Evolutionary conservation across 169 alveolate species (phyloP).

Genomic region (Plasmodium ovale): DNA sequence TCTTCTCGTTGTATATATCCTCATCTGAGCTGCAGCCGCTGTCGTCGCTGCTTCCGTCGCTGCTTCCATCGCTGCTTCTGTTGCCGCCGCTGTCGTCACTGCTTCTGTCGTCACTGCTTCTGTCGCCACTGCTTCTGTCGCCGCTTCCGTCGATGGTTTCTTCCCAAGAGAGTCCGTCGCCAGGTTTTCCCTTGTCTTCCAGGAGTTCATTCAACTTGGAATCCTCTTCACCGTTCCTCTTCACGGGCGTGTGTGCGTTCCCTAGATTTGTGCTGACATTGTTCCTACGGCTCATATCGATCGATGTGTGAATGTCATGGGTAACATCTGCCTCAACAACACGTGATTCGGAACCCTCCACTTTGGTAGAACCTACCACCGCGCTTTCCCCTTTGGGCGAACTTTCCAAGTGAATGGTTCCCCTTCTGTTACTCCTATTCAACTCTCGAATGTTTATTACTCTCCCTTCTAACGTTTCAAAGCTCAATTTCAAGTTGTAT

Average conservation of each 20-base stretch:
- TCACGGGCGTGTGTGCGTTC: background rate
- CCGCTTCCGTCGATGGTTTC: background rate
- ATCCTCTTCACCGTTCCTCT: background rate
- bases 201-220: background rate
- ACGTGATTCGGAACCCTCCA: background rate
- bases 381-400: background rate
- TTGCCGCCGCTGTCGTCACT: background rate
- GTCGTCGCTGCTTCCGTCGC: background rate
- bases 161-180: background rate
- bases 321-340: background rate
- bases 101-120: background rate
- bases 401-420: background rate
- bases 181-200: background rate
- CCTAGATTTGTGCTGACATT: background rate
- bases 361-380: background rate
- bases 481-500: slow-evolving; percentile 51
- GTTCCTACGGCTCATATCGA: too few species aligned
- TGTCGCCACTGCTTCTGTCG: background rate
- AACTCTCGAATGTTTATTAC: slow-evolving; percentile 30
- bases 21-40: slow-evolving; percentile 16
- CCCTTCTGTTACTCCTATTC: background rate
- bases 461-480: slow-evolving; percentile 54
- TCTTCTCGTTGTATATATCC: slow-evolving; percentile 68
- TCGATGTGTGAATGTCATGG: background rate
- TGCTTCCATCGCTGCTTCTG: background rate